Evolutionary conservation across 2,329 filamentous ascomycete species (phyloP).

Genomic region (Fusarium proliferatum): DNA sequence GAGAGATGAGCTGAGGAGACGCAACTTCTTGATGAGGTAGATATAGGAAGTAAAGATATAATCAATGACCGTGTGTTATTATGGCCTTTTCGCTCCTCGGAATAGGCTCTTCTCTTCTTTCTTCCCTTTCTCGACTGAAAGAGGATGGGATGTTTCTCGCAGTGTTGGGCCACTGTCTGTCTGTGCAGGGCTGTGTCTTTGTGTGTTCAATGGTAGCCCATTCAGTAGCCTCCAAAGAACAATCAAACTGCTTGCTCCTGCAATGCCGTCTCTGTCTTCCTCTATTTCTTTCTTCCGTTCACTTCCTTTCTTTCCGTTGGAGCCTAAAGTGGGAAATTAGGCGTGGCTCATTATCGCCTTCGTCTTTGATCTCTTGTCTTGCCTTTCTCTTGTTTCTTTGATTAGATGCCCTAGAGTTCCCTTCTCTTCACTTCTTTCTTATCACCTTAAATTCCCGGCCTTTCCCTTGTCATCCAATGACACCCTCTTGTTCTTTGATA

Average conservation of each 20-base stretch:
- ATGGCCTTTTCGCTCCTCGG: background rate
- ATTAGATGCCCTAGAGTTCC: background rate
- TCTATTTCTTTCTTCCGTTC: slow-evolving; percentile 2
- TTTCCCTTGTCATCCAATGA: background rate
- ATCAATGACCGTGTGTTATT: background rate
- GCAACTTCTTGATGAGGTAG: background rate
- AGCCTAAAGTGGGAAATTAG: slow-evolving; percentile 28
- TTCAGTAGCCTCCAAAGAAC: slow-evolving; percentile 38
- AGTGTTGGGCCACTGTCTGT: slow-evolving; percentile 33
- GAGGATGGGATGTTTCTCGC: slow-evolving; percentile 21
- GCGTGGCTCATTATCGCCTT: slow-evolving; percentile 37
- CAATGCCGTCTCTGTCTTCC: slow-evolving; percentile 4
- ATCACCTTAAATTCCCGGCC: background rate
- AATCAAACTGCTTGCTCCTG: slow-evolving; percentile 38
- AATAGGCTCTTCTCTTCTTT: background rate
- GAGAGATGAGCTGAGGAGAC: slow-evolving; percentile 6
- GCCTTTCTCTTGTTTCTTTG: slow-evolving; percentile 2
- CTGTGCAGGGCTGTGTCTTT: slow-evolving; percentile 38
- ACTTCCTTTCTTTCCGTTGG: slow-evolving; percentile 28
- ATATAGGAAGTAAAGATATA: slow-evolving; percentile 15
- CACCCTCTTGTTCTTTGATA: slow-evolving; percentile 1
- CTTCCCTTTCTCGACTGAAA: slow-evolving; percentile 25
- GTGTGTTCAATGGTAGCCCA: slow-evolving; percentile 32
- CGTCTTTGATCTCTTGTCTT: slow-evolving; percentile 32
- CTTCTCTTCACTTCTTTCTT: slow-evolving; percentile 4